phyloP scores from a whole-genome alignment of 164 flowering plant species.

The Berberis vulgaris region DNA sequence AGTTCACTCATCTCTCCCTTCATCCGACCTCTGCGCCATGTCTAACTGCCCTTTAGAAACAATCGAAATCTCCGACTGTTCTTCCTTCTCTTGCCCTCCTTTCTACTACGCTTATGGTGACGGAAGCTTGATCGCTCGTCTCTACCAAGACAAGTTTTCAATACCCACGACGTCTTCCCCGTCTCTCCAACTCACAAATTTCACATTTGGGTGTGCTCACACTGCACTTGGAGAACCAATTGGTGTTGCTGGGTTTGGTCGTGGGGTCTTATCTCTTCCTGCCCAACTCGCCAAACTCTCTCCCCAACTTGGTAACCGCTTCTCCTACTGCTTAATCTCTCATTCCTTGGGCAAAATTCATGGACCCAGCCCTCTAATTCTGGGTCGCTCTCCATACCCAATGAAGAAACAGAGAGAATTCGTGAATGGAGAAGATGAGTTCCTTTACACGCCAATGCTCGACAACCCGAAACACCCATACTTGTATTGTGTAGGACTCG shows the following conservation, averaged over 20 bases:
- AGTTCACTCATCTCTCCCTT: slow-evolving; percentile 49
- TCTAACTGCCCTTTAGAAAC: slow-evolving; percentile 58
- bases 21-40: slow-evolving; percentile 79
- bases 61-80: slow-evolving; percentile 61
- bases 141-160: slow-evolving; percentile 31
- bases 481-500: slow-evolving; percentile 71
- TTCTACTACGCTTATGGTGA: slow-evolving; percentile 90
- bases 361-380: slow-evolving; percentile 74
- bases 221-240: slow-evolving; percentile 72
- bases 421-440: slow-evolving; percentile 9
- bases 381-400: slow-evolving; percentile 35
- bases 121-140: slow-evolving; percentile 65
- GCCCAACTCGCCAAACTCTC: slow-evolving; percentile 57
- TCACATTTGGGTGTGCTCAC: slow-evolving; percentile 87
- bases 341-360: slow-evolving; percentile 59
- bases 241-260: slow-evolving; percentile 96
- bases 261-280: slow-evolving; percentile 70
- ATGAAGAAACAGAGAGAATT: slow-evolving; percentile 6
- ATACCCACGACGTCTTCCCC: slow-evolving; percentile 24
- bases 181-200: slow-evolving; percentile 32
- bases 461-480: slow-evolving; percentile 74
- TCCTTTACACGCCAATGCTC: slow-evolving; percentile 63
- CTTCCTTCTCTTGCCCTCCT: slow-evolving; percentile 49
- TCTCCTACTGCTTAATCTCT: slow-evolving; percentile 81
- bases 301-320: slow-evolving; percentile 62